These are phyloP conservation scores for Ceratopteris richardii DNA, from an alignment of 75 land plant species.

Conservation along the genomic window DNA sequence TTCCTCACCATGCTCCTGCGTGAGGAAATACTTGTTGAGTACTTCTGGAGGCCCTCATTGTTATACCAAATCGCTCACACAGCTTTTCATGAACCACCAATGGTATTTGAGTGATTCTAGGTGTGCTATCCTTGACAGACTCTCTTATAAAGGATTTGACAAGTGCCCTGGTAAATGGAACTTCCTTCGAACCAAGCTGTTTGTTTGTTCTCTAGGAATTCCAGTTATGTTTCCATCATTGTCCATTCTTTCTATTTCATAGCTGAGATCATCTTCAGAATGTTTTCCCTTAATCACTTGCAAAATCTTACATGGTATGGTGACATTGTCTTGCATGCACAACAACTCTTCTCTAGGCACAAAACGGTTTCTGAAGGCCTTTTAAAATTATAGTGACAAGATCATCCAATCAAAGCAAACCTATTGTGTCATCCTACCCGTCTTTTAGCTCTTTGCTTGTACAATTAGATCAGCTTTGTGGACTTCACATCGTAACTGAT, in stretches of 20 bases:
- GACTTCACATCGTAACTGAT: too few species aligned
- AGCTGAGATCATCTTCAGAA: slow-evolving; percentile 11
- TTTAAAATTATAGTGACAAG: slow-evolving; percentile 28
- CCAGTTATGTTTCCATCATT: slow-evolving; percentile 18
- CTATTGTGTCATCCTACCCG: too few species aligned
- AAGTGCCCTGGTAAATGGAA: slow-evolving; percentile 50
- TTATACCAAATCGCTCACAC: slow-evolving; percentile 51
- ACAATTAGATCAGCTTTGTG: too few species aligned
- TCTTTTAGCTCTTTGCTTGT: too few species aligned
- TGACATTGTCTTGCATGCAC: slow-evolving; percentile 14
- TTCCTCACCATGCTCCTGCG: slow-evolving; percentile 2
- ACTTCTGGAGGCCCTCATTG: slow-evolving; percentile 46
- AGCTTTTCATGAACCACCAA: slow-evolving; percentile 71
- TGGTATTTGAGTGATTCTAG: slow-evolving; percentile 26
- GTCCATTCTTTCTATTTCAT: slow-evolving; percentile 43
- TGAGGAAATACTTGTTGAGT: slow-evolving; percentile 14
- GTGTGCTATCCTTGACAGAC: slow-evolving; percentile 48
- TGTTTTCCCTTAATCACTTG: slow-evolving; percentile 19
- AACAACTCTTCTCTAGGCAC: slow-evolving; percentile 30
- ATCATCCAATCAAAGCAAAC: slow-evolving; percentile 26
- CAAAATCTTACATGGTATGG: slow-evolving; percentile 21
- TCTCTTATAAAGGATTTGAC: slow-evolving; percentile 69
- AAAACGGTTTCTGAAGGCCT: slow-evolving; percentile 29
- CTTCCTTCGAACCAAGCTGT: slow-evolving; percentile 54
- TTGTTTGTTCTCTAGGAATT: slow-evolving; percentile 17